Evolutionary conservation across 345 rosid species (phyloP), one percentile per base, ranked within the genome.

Genomic region (Linum trigynum): DNA sequence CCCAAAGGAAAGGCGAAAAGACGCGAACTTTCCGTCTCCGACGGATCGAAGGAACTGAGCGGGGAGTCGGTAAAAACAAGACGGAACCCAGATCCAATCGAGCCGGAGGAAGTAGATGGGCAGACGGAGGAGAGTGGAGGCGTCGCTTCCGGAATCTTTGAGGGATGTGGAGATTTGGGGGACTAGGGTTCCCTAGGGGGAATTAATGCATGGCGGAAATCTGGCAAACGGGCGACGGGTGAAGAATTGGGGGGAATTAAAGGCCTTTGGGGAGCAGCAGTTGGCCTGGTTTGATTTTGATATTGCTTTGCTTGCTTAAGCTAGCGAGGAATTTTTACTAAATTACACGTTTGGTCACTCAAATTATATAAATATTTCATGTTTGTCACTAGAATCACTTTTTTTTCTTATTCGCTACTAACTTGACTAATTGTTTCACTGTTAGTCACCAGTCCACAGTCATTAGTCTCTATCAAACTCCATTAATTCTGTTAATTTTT

Each of bases 11-110:
- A 38, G 8, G 35, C 7, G 1, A 57, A 57, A 61, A 23, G 39
- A 37, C 38, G 37, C n/a, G 43, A 38, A 37, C 16, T 61, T 61
- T 61, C 17, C 38, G 11, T 39, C 15, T 56, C 35, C 16, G 7
- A 32, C 43, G 64, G 43, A 37, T 38, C 39, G 7, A 11, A 14
- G 5, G 65, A 39, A 4, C 36, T 40, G 50, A 41, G 65, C 50
- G 9, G 11, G 53, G 2, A 12, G 36, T 39, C 32, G 15, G 17
- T 36, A 39, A 39, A 62, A 39, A 62, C 12, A n/a, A 37, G 38
- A 37, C 38, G 38, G 4, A 8, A 10, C 45, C 17, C 65, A 62
- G 65, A 62, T 62, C 65, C 65, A 62, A 62, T 39, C 65, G 16
- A 15, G 17, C 65, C 48, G 65, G 65, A 39, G 16, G 65, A 62